These are phyloP conservation scores for Aspergillus taichungensis DNA, from an alignment of 495 filamentous ascomycete genomes.

Conservation along the genomic window DNA sequence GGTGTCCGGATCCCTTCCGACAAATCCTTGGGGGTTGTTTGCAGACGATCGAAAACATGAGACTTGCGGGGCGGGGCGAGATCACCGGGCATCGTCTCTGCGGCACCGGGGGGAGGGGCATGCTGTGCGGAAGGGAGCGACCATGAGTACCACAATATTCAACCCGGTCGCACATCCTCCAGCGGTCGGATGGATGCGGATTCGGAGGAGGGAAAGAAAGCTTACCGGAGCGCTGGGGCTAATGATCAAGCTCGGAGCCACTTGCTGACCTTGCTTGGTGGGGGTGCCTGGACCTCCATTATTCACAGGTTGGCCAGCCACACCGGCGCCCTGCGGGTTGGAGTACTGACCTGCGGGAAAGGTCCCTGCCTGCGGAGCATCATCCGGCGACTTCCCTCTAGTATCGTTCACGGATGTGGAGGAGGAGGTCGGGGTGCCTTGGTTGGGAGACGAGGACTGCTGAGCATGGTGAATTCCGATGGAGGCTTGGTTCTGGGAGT, in stretches of 20 bases:
- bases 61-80: constrained; percentile 94
- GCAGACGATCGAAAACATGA: constrained; percentile 79
- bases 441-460: constrained; percentile 52
- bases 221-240: constrained; percentile 92
- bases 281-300: constrained; percentile 59
- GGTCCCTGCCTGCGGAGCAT: constrained; percentile 39
- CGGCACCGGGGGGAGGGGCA: constrained; percentile 82
- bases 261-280: constrained; percentile 52
- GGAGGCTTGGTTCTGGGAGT: constrained; percentile 47
- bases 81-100: constrained; percentile 97
- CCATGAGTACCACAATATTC: constrained; percentile 14
- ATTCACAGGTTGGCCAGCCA: constrained; percentile 31
- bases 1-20: constrained; percentile 93
- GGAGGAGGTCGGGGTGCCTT: constrained; percentile 73
- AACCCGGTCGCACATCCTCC: neutral
- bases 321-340: constrained; percentile 22
- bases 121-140: constrained; percentile 48
- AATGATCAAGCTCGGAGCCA: constrained; percentile 87
- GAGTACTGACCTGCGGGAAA: constrained; percentile 30
- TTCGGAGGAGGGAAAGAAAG: constrained; percentile 4
- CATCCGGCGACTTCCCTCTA: constrained; percentile 71
- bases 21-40: constrained; percentile 89
- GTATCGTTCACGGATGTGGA: constrained; percentile 77
- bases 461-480: constrained; percentile 40
- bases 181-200: neutral